phyloP scores from a whole-genome alignment of 1,284 basidiomycete species.

The Irpex sp. region DNA sequence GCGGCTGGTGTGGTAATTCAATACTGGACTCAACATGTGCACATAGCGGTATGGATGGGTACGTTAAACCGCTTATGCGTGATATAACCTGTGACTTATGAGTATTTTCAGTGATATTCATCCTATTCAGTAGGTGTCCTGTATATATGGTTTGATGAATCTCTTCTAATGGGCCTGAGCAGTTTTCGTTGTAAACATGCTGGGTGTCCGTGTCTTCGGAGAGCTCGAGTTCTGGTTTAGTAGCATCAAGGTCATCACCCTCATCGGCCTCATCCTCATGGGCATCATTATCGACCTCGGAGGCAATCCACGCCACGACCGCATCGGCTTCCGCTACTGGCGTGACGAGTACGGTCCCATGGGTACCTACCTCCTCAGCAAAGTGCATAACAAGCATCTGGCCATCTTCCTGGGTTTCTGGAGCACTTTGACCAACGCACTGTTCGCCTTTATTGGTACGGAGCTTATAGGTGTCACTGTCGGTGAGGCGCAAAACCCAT shows the following conservation, averaged over 20 bases:
- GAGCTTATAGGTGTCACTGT: slow-evolving; percentile 47
- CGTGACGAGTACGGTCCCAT: slow-evolving; percentile 35
- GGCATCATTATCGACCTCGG: slow-evolving; percentile 54
- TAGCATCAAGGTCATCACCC: slow-evolving; percentile 32
- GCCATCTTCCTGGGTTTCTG: slow-evolving; percentile 61
- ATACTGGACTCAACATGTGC: slow-evolving; percentile 55
- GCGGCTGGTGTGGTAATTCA: slow-evolving; percentile 60
- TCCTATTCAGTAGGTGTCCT: slow-evolving; percentile 44
- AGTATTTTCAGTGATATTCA: slow-evolving; percentile 44
- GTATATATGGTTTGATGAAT: background rate
- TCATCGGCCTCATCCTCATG: slow-evolving; percentile 50
- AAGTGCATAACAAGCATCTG: slow-evolving; percentile 43
- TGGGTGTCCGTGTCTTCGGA: slow-evolving; percentile 52
- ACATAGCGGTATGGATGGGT: slow-evolving; percentile 59
- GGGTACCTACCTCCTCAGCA: slow-evolving; percentile 34
- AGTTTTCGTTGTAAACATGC: slow-evolving; percentile 55
- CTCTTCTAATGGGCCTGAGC: slow-evolving; percentile 4
- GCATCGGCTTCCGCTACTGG: slow-evolving; percentile 55
- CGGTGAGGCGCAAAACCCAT: slow-evolving; percentile 48
- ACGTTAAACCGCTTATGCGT: no score
- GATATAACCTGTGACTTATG: background rate
- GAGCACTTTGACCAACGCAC: slow-evolving; percentile 43
- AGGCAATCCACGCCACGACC: slow-evolving; percentile 51
- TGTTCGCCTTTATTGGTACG: slow-evolving; percentile 60
- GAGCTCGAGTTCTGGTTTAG: slow-evolving; percentile 50